phyloP scores from a whole-genome alignment of 768 basidiomycete genomes.

The Mycena indigotica region DNA sequence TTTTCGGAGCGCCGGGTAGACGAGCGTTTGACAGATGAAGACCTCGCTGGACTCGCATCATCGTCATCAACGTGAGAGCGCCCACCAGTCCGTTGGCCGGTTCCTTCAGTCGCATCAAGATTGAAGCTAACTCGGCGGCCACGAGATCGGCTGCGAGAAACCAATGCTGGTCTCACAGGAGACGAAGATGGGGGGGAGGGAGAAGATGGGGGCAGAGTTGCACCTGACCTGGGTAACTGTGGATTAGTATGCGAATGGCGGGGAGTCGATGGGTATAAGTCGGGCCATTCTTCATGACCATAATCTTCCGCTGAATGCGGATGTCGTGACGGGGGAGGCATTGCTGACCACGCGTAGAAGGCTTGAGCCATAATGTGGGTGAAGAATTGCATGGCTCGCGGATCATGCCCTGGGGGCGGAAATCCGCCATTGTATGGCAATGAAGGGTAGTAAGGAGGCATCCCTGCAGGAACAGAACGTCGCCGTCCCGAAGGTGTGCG shows the following conservation, averaged over 20 bases:
- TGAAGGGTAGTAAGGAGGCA: constrained; percentile 16
- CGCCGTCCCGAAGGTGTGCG: constrained; percentile 1
- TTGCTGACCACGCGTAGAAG: constrained; percentile 29
- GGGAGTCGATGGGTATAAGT: constrained; percentile 39
- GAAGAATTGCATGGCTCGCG: constrained; percentile 31
- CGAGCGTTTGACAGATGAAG: background rate
- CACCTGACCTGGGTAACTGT: constrained; percentile 44
- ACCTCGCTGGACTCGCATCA: background rate
- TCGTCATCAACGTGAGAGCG: constrained; percentile 6
- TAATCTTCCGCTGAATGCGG: constrained; percentile 27
- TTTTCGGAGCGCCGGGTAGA: too few species aligned
- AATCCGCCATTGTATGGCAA: constrained; percentile 27
- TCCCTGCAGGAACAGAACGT: background rate
- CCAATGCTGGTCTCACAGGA: constrained; percentile 37
- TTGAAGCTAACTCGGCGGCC: constrained; percentile 62
- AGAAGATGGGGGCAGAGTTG: constrained; percentile 56
- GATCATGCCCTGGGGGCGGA: constrained; percentile 2
- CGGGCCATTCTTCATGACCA: constrained; percentile 5
- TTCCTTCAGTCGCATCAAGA: constrained; percentile 40
- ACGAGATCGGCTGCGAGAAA: constrained; percentile 52
- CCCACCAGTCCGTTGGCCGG: too few species aligned
- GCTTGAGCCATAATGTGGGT: background rate
- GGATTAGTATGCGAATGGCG: constrained; percentile 42
- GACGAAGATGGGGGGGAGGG: constrained; percentile 53
- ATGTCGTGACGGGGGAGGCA: constrained; percentile 17